Evolutionary conservation across 805 yeast species (phyloP).

Genomic region (Candida glaebosa): DNA sequence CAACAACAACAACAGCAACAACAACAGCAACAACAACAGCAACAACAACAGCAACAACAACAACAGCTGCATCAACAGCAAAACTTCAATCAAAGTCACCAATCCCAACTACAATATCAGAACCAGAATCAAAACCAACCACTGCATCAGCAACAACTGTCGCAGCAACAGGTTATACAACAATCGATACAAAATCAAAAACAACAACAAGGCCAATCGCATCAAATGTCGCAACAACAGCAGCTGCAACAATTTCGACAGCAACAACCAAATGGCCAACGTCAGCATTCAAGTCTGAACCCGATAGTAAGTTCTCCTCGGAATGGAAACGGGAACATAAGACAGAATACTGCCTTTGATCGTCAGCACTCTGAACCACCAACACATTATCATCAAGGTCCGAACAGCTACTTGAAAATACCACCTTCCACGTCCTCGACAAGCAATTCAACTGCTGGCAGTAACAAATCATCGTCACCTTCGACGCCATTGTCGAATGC

Average conservation of each 20-base stretch:
- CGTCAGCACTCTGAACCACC: not conserved
- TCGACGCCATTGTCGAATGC: conserved; percentile 1
- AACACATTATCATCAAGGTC: not conserved
- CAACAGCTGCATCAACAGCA: not conserved
- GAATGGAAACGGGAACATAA: conserved; percentile 8
- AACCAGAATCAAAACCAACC: not conserved
- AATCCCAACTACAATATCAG: not conserved
- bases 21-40: conserved; percentile 5
- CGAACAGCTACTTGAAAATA: conserved; percentile 2
- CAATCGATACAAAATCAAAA: not conserved
- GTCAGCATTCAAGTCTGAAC: not conserved
- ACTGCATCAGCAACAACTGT: not conserved
- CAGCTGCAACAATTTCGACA: not conserved
- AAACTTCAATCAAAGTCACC: not conserved
- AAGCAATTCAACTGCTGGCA: not conserved
- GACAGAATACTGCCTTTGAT: conserved; percentile 20
- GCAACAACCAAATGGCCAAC: not conserved
- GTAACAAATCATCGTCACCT: not conserved
- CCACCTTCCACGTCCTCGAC: not conserved
- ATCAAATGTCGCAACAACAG: not conserved
- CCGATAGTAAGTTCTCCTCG: not conserved
- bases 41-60: not conserved
- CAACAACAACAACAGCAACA: conserved; percentile 9
- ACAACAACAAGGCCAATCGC: not conserved
- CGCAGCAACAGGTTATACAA: not conserved